Evolutionary conservation across 2,329 filamentous ascomycete genomes (phyloP).

Genomic region (Penicillium sp.): DNA sequence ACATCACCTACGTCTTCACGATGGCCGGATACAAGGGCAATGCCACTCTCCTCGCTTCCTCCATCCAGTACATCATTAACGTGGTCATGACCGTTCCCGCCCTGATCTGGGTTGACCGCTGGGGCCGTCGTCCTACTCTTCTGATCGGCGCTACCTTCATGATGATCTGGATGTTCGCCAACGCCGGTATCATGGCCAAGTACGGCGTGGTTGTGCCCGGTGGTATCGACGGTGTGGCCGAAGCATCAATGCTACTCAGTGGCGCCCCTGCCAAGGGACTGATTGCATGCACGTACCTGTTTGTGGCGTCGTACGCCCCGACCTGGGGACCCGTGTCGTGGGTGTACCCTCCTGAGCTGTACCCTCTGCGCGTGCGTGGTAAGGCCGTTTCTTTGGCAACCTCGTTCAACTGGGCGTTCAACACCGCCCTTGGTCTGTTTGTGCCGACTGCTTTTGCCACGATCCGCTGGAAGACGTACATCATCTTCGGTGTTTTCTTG

Average conservation of each 20-base stretch:
- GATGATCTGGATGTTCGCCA: slow-evolving; percentile 49
- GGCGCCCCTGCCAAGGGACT: slow-evolving; percentile 60
- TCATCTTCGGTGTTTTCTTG: slow-evolving; percentile 75
- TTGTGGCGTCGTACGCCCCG: slow-evolving; percentile 59
- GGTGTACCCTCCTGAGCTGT: slow-evolving; percentile 58
- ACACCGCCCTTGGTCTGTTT: slow-evolving; percentile 47
- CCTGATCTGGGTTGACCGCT: slow-evolving; percentile 70
- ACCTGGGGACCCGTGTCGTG: slow-evolving; percentile 60
- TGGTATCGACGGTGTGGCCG: slow-evolving; percentile 34
- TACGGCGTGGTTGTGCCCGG: slow-evolving; percentile 44
- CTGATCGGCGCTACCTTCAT: slow-evolving; percentile 67
- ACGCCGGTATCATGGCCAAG: slow-evolving; percentile 43
- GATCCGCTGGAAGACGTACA: slow-evolving; percentile 63
- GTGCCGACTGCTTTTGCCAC: slow-evolving; percentile 58
- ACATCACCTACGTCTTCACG: slow-evolving; percentile 68
- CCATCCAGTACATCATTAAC: slow-evolving; percentile 76
- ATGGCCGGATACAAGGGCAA: slow-evolving; percentile 67
- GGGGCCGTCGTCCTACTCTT: slow-evolving; percentile 69
- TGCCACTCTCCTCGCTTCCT: slow-evolving; percentile 63
- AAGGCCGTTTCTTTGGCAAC: slow-evolving; percentile 62
- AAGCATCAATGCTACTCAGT: slow-evolving; percentile 40
- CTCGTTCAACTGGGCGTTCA: slow-evolving; percentile 64
- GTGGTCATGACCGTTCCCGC: slow-evolving; percentile 76
- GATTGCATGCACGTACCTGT: slow-evolving; percentile 69
- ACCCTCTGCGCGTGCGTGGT: slow-evolving; percentile 55